phyloP scores from a whole-genome alignment of 129 eudicot genomes.

The Pulicaria dysenterica region DNA sequence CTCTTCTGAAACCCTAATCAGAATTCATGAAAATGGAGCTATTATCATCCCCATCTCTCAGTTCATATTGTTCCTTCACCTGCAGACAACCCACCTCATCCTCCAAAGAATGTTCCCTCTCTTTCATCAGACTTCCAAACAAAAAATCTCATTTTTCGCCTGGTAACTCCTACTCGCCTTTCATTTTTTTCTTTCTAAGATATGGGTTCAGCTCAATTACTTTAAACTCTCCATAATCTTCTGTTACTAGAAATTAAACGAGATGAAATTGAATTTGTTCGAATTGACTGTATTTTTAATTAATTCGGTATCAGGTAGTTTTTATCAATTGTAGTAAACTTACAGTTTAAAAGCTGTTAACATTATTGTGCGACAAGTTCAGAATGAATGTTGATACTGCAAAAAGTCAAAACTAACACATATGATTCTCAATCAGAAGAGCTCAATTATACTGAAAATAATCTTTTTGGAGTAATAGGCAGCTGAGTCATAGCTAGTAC shows the following conservation, averaged over 20 bases:
- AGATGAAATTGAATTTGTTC: constrained; percentile 14
- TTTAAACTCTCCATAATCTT: constrained; percentile 9
- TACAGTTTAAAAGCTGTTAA: neutral
- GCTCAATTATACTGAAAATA: neutral
- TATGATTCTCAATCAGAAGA: neutral
- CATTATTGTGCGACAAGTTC: neutral
- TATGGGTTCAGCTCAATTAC: neutral
- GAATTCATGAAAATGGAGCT: constrained; percentile 46
- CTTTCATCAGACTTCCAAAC: constrained; percentile 23
- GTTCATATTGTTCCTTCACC: constrained; percentile 27
- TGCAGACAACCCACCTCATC: constrained; percentile 25
- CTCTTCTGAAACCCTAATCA: constrained; percentile 9
- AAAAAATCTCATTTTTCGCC: constrained; percentile 19
- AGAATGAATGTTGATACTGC: neutral
- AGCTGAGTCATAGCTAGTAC: neutral
- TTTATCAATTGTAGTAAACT: neutral
- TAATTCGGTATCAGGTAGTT: neutral
- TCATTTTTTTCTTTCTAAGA: constrained; percentile 7
- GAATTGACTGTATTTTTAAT: neutral
- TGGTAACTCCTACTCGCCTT: constrained; percentile 25
- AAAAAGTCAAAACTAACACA: neutral
- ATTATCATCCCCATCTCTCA: constrained; percentile 34
- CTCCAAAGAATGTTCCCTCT: constrained; percentile 31
- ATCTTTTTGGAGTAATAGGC: neutral
- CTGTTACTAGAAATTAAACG: neutral